phyloP scores from a whole-genome alignment of 1,284 basidiomycete species.

The Lentinula novae-zelandiae region DNA sequence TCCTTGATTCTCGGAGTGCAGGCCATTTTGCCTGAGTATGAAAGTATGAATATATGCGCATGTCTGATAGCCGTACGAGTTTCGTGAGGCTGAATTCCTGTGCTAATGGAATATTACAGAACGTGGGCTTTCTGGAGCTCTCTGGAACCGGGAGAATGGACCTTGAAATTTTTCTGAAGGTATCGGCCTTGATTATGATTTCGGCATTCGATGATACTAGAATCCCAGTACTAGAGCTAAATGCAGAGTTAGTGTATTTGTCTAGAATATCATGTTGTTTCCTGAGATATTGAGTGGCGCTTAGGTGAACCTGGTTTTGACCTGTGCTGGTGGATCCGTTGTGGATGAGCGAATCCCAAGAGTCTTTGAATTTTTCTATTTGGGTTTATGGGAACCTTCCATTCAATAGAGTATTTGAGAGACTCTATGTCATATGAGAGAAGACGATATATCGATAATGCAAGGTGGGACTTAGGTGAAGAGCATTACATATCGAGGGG shows the following conservation, averaged over 20 bases:
- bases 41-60: background rate
- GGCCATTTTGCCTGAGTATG: background rate
- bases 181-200: background rate
- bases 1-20: background rate
- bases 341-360: background rate
- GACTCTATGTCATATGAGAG: too few species aligned
- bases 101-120: background rate
- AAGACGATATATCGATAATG: too few species aligned
- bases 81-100: background rate
- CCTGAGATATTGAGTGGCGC: background rate
- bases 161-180: background rate
- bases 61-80: background rate
- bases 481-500: too few species aligned
- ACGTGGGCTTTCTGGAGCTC: background rate
- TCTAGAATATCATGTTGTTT: background rate
- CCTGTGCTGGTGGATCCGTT: background rate
- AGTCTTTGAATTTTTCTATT: background rate
- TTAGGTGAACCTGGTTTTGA: background rate
- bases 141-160: background rate
- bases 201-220: too few species aligned
- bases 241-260: background rate
- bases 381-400: too few species aligned
- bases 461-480: too few species aligned
- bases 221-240: too few species aligned
- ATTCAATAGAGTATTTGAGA: too few species aligned